A percentile compares a stretch with the other conserved stretches of the same genome.
These are phyloP conservation scores for Entelexis sorbosivorans DNA, from an alignment of 1,139 yeast genomes.

Conservation along the genomic window DNA sequence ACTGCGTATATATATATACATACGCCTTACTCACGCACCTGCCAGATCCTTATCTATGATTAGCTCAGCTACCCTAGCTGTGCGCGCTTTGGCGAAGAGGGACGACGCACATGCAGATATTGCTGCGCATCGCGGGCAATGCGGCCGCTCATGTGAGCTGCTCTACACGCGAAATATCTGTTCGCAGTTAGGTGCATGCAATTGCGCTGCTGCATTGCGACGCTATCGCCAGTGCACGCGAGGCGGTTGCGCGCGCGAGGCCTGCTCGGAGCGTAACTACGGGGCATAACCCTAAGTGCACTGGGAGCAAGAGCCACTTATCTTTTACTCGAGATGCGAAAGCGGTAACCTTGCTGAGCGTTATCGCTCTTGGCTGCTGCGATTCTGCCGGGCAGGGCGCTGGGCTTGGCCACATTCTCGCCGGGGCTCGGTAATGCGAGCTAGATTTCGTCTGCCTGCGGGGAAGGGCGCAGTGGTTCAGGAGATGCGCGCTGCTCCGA, in stretches of 20 bases:
- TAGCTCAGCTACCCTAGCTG: neutral
- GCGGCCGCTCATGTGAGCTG: too few relatives aligned
- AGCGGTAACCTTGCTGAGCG: neutral
- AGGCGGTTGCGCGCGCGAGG: too few relatives aligned
- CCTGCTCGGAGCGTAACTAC: neutral
- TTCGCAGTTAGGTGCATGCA: too few relatives aligned
- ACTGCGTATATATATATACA: neutral
- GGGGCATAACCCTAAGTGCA: neutral
- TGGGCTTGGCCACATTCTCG: neutral
- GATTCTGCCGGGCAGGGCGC: neutral
- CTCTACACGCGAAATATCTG: too few relatives aligned
- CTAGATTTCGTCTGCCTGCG: too few relatives aligned
- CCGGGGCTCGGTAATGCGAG: neutral
- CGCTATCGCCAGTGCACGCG: too few relatives aligned
- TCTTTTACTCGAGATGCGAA: neutral
- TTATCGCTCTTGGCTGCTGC: neutral
- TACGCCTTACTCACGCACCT: neutral
- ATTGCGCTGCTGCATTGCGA: too few relatives aligned
- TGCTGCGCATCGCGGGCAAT: too few relatives aligned
- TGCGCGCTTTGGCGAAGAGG: neutral
- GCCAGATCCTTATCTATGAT: conserved; percentile 1
- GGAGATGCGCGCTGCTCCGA: too few relatives aligned
- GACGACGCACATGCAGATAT: neutral
- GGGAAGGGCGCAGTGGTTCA: too few relatives aligned
- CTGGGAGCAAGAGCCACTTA: neutral